Evolutionary conservation across 2,329 filamentous ascomycete genomes (phyloP).

Genomic region (Botrytis byssoidea): DNA sequence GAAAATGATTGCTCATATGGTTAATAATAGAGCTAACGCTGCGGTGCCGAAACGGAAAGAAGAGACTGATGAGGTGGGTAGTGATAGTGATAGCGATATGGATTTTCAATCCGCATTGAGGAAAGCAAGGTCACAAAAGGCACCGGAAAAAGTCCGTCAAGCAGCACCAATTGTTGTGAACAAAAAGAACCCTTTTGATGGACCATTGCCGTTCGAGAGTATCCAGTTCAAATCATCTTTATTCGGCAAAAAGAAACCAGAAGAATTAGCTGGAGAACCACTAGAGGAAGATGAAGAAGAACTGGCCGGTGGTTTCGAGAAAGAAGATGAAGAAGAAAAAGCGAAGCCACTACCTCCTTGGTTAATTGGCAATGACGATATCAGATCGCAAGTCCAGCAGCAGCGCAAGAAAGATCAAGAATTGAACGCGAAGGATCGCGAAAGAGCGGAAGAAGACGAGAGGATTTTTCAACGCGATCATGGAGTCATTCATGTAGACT

Average conservation of each 20-base stretch:
- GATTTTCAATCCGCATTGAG: conserved; percentile 76
- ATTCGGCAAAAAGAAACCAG: conserved; percentile 46
- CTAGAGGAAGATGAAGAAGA: conserved; percentile 36
- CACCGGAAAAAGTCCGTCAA: conserved; percentile 41
- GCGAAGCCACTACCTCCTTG: conserved; percentile 69
- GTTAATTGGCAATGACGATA: conserved; percentile 64
- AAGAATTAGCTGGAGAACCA: conserved; percentile 27
- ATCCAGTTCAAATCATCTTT: conserved; percentile 66
- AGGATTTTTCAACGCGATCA: conserved; percentile 48
- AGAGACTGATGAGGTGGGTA: conserved; percentile 38
- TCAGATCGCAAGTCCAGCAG: conserved; percentile 61
- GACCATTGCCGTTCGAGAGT: conserved; percentile 88
- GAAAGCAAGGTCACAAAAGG: conserved; percentile 64
- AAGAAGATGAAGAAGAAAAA: conserved; percentile 37
- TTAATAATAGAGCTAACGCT: conserved; percentile 70
- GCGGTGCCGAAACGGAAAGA: conserved; percentile 48
- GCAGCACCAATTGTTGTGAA: conserved; percentile 47
- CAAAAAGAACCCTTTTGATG: conserved; percentile 66
- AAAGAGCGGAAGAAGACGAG: conserved; percentile 56
- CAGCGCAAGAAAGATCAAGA: conserved; percentile 56
- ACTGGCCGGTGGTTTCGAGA: conserved; percentile 43
- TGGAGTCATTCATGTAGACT: conserved; percentile 61
- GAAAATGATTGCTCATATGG: conserved; percentile 67
- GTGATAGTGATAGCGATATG: conserved; percentile 71
- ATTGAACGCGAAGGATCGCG: conserved; percentile 63